Evolutionary conservation across 257 asterid species (phyloP), one percentile per base, ranked within the genome.

Genomic region (Rauvolfia tetraphylla): DNA sequence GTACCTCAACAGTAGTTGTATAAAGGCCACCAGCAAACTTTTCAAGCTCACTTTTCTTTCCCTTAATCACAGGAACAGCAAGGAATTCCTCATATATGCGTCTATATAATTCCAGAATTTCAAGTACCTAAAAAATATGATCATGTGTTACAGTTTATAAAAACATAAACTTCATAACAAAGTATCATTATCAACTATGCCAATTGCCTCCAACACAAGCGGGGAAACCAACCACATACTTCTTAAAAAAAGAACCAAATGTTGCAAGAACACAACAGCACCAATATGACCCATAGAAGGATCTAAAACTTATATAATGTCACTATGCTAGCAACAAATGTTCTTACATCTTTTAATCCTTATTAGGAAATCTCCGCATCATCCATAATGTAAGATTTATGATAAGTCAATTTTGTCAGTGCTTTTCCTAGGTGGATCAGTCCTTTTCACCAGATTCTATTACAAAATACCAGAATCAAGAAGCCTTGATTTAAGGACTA

Each of bases 21-120:
- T 93, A 93, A 67, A 93, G 97, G 70, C 97, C 98, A 80, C 98
- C 98, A 77, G 98, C 98, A 84, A 93, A 93, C 89, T 93, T 93
- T 87, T 93, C 98, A 33, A 86, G 97, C 85, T 91, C 98, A 54
- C 98, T 93, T 77, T 93, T 93, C 82, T 91, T 86, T 56, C 98
- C 98, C 88, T 91, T 93, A 58, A 82, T 87, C 76, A 93, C 90
- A 5, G 98, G 98, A 81, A 93, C 91, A 61, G 96, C 98, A 90
- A 93, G 79, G 81, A 87, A 93, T 61, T 93, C 98, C 86, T 93
- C 98, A 76, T 93, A 93, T 82, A 93, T 93, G 71, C 93, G 87
- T 73, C 98, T 89, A 80, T 93, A 93, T 71, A 93, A 90, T 73
- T 93, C 98, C 90, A 93, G 78, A 68, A 93, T 79, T 14, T 88